phyloP scores from a whole-genome alignment of 2,329 filamentous ascomycete species.

The Pseudogymnoascus sp. region DNA sequence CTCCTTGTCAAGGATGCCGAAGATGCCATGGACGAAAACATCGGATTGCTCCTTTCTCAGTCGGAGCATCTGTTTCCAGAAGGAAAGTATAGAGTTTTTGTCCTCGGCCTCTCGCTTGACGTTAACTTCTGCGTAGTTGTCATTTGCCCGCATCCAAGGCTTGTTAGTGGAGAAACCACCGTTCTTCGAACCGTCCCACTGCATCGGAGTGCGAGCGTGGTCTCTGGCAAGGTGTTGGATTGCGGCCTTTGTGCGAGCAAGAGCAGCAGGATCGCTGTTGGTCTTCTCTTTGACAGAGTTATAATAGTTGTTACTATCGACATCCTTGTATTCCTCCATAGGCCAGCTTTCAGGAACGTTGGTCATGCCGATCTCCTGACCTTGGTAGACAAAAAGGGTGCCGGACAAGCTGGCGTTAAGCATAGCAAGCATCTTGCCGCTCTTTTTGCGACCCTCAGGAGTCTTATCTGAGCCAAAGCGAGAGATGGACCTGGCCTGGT shows the following conservation, averaged over 20 bases:
- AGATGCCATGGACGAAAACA: slow-evolving; percentile 54
- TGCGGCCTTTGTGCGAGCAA: neutral
- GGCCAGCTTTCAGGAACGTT: slow-evolving; percentile 43
- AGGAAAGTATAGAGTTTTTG: slow-evolving; percentile 20
- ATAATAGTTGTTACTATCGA: neutral
- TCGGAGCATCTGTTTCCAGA: slow-evolving; percentile 24
- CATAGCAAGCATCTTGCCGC: slow-evolving; percentile 39
- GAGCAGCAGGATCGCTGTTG: neutral
- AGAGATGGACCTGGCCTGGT: slow-evolving; percentile 48
- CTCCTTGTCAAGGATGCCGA: slow-evolving; percentile 41
- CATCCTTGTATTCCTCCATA: slow-evolving; percentile 35
- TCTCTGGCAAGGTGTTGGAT: neutral
- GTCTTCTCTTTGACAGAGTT: slow-evolving; percentile 11
- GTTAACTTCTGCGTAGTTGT: slow-evolving; percentile 39
- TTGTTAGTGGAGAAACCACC: slow-evolving; percentile 1
- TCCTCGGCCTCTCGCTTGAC: slow-evolving; percentile 40
- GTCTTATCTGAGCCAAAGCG: slow-evolving; percentile 32
- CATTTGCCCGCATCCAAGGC: slow-evolving; percentile 10
- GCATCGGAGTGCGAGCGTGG: slow-evolving; percentile 8
- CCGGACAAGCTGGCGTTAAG: slow-evolving; percentile 39
- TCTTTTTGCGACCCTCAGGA: slow-evolving; percentile 18
- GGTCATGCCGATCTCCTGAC: slow-evolving; percentile 47
- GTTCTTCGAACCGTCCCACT: slow-evolving; percentile 5
- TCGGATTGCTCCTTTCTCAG: slow-evolving; percentile 41
- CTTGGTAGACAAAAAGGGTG: slow-evolving; percentile 47